phyloP scores from a whole-genome alignment of 139 green algal genomes.

The Volvox africanus region DNA sequence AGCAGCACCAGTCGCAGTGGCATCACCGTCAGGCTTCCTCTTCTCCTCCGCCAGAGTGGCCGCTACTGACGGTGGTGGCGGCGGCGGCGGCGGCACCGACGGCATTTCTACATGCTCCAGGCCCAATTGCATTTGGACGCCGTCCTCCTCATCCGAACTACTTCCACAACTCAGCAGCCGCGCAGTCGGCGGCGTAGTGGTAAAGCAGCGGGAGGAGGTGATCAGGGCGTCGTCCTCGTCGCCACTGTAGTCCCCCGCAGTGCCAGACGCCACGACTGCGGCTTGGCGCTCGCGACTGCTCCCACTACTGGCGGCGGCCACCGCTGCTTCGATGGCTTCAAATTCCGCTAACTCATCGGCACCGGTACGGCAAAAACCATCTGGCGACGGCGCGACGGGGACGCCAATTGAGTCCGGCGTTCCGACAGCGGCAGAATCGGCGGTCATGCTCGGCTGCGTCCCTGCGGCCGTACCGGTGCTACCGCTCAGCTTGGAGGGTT shows the following conservation, averaged over 20 bases:
- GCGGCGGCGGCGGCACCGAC: too few relatives aligned
- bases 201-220: not conserved
- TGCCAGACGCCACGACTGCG: not conserved
- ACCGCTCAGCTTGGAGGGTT: too few relatives aligned
- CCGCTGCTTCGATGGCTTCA: too few relatives aligned
- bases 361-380: not conserved
- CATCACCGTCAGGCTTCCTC: too few relatives aligned
- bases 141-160: not conserved
- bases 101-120: too few relatives aligned
- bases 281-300: too few relatives aligned
- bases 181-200: not conserved
- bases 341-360: not conserved
- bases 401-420: too few relatives aligned
- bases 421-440: too few relatives aligned
- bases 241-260: not conserved
- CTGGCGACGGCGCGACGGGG: not conserved
- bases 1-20: not conserved
- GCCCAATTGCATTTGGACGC: not conserved
- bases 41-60: too few relatives aligned
- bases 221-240: not conserved
- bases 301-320: not conserved
- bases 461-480: too few relatives aligned
- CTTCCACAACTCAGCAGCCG: not conserved
- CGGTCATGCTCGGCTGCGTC: too few relatives aligned
- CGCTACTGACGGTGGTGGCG: too few relatives aligned